Evolutionary conservation across 768 basidiomycete genomes (phyloP).

Genomic region (Amanita exitialis): DNA sequence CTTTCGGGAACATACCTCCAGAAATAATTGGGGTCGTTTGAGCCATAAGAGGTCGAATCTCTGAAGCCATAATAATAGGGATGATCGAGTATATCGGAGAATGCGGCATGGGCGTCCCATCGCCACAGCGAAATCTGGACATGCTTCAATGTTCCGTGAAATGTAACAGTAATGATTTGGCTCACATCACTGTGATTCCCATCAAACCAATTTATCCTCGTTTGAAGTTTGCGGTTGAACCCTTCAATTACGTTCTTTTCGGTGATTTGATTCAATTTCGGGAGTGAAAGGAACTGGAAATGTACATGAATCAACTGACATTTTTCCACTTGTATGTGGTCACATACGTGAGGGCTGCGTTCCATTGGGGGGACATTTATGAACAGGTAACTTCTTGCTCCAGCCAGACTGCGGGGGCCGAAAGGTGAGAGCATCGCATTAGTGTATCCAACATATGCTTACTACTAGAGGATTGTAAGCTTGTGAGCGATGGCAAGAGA

Average conservation of each 20-base stretch:
- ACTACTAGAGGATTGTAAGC: constrained; percentile 20
- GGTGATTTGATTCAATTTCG: constrained; percentile 23
- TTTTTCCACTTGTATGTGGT: background rate
- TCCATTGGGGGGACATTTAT: constrained; percentile 32
- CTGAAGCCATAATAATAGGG: constrained; percentile 44
- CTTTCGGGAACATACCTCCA: constrained; percentile 34
- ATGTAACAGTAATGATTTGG: background rate
- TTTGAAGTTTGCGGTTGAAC: constrained; percentile 41
- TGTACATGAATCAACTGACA: background rate
- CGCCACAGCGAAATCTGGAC: constrained; percentile 34
- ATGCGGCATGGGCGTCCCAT: constrained; percentile 41
- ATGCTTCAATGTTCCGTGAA: background rate
- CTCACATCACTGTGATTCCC: constrained; percentile 36
- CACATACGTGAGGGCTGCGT: constrained; percentile 28
- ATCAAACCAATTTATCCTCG: constrained; percentile 30
- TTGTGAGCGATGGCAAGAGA: background rate
- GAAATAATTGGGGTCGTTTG: constrained; percentile 29
- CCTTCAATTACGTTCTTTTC: constrained; percentile 37
- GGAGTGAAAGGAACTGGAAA: constrained; percentile 37
- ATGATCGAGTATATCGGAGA: constrained; percentile 36
- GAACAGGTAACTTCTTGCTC: constrained; percentile 49
- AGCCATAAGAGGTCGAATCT: constrained; percentile 40
- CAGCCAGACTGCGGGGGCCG: constrained; percentile 33
- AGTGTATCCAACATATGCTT: constrained; percentile 9
- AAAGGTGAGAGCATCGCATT: background rate